These are phyloP conservation scores for Tetrastigma voinierianum DNA, from an alignment of 164 flowering plant genomes.

Conservation along the genomic window DNA sequence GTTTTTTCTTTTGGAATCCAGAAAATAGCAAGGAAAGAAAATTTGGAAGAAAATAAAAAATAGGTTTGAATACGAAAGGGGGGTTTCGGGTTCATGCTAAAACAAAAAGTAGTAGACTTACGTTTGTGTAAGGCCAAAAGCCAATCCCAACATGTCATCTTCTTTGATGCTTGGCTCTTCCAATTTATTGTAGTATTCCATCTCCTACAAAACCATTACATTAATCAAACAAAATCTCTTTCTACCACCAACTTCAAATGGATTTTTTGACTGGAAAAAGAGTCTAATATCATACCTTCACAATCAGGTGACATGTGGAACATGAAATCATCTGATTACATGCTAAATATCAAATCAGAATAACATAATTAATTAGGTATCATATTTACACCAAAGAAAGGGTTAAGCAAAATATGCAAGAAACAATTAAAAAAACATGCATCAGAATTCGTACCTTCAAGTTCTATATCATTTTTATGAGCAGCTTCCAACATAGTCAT, in stretches of 20 bases:
- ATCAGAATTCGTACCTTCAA: conserved; percentile 62
- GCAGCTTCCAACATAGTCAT: conserved; percentile 98
- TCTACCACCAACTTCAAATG: no score
- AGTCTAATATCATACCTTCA: conserved; percentile 67
- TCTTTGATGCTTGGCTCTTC: conserved; percentile 91
- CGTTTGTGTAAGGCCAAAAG: conserved; percentile 80
- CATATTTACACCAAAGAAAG: not conserved
- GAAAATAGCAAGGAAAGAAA: no score
- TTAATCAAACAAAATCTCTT: not conserved
- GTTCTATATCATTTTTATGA: conserved; percentile 94
- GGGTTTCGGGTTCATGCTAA: not conserved
- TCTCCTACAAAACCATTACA: conserved; percentile 40
- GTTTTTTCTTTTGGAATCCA: no score
- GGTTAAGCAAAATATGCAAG: not conserved
- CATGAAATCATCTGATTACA: conserved; percentile 97
- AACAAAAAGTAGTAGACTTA: conserved; percentile 39
- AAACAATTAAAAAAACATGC: not conserved
- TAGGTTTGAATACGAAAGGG: not conserved
- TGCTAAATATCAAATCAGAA: conserved; percentile 41
- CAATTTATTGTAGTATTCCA: conserved; percentile 74
- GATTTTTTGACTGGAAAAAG: no score
- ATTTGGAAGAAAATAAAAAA: not conserved
- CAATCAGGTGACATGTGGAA: conserved; percentile 94
- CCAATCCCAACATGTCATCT: conserved; percentile 94
- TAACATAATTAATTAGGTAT: not conserved